phyloP scores from a whole-genome alignment of 306 rosid species.

The Vicia faba region DNA sequence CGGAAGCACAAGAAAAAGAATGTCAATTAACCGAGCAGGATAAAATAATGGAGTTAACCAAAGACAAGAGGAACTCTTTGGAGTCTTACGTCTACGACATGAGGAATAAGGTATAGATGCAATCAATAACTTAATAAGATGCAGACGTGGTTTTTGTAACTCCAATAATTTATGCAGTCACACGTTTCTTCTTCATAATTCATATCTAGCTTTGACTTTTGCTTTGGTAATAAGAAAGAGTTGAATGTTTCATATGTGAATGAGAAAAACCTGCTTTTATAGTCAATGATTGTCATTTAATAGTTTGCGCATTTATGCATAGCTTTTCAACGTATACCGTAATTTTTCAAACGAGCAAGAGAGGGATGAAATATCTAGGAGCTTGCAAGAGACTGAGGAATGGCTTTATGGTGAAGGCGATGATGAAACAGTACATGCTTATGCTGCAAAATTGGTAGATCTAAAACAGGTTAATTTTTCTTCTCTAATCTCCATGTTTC shows the following conservation, averaged over 20 bases:
- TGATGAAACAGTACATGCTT: constrained; percentile 74
- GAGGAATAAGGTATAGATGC: constrained; percentile 74
- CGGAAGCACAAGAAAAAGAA: constrained; percentile 69
- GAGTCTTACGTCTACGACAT: constrained; percentile 82
- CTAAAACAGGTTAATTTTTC: constrained; percentile 66
- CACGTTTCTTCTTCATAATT: not conserved
- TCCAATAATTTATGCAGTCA: not conserved
- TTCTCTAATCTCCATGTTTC: constrained; percentile 28
- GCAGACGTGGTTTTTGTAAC: constrained; percentile 26
- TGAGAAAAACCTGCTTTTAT: not conserved
- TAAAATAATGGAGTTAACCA: constrained; percentile 71
- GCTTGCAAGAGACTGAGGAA: constrained; percentile 72
- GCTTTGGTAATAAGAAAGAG: not conserved
- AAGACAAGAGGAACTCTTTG: constrained; percentile 73
- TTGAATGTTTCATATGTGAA: not conserved
- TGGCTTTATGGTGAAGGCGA: constrained; percentile 86
- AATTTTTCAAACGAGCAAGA: constrained; percentile 68
- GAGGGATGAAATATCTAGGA: constrained; percentile 64
- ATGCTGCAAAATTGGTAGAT: constrained; percentile 68
- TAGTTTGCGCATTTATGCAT: constrained; percentile 43
- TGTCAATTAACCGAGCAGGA: constrained; percentile 63
- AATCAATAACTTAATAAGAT: constrained; percentile 31
- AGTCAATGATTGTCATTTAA: constrained; percentile 18
- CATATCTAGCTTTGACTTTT: not conserved
- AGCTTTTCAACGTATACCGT: constrained; percentile 69